phyloP scores from a whole-genome alignment of 306 rosid species.

The Medicago arabica region DNA sequence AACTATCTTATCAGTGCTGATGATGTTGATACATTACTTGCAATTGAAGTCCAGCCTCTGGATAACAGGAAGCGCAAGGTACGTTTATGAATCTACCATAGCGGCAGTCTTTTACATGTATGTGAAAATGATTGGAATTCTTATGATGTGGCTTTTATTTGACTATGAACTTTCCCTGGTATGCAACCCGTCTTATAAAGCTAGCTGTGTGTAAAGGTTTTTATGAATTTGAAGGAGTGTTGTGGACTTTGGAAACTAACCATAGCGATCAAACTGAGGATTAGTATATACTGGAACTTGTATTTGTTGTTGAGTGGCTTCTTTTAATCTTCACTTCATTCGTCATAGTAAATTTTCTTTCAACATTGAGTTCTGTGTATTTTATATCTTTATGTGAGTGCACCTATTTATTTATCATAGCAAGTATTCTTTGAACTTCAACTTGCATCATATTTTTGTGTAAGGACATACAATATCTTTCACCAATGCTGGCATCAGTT shows the following conservation, averaged over 20 bases:
- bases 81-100: conserved; percentile 33
- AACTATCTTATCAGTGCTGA: conserved; percentile 87
- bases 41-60: conserved; percentile 94
- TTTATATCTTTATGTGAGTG: conserved; percentile 25
- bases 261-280: neutral
- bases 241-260: conserved; percentile 8
- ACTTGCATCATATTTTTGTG: conserved; percentile 13
- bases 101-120: conserved; percentile 21
- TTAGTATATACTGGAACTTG: neutral
- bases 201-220: neutral
- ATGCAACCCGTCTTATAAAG: conserved; percentile 5
- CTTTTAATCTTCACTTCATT: conserved; percentile 19
- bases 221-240: conserved; percentile 30
- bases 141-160: conserved; percentile 15
- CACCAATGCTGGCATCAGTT: conserved; percentile 21
- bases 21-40: conserved; percentile 85
- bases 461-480: neutral
- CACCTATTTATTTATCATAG: neutral
- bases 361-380: neutral
- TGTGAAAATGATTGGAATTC: conserved; percentile 26
- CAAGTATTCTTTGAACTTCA: neutral
- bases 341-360: conserved; percentile 7
- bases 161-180: conserved; percentile 15
- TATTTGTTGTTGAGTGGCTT: conserved; percentile 25
- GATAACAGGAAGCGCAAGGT: conserved; percentile 98